Base-by-base conservation (phyloP, 805 yeast genomes). In the Starmerella vitae region DNA sequence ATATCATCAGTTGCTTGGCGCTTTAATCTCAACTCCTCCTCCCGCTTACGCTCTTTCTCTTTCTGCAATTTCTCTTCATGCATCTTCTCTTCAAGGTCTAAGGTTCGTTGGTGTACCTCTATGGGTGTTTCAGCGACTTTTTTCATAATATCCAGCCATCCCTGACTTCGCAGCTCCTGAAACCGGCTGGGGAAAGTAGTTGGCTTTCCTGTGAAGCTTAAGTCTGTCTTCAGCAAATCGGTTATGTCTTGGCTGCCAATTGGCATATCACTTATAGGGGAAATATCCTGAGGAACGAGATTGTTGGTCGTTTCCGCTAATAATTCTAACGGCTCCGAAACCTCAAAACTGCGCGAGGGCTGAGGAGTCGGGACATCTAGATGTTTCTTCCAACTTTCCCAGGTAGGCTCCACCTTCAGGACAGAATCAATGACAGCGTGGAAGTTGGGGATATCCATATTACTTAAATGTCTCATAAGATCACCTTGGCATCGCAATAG, bases 301-400 rank as follows among this genome's bases (percentile, higher is more conserved):
- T 22, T 22, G 12, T 7, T 12, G 12, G 26, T 22, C 26, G 7
- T 12, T 8, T 7, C 7, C 26, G 26, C 7, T 12, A 22, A 12
- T 22, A 8, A 7, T 8, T 7, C 10, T 22, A 22, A 12, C 12
- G 26, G 12, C 12, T 22, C 26, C 7, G 26, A 12, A 22, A 12
- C 12, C 12, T 7, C 12, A 22, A 22, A 12, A 8, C 10, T 7
- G 26, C 12, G 26, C 12, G 26, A 8, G 26, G 26, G 12, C 26
- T 22, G 10, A 22, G 26, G 26, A 22, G 7, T 8, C 26, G 26
- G 26, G 12, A 22, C 12, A n/a, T n/a, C n/a, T 12, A 22, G 12
- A 22, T 22, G 35, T 7, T 35, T 13, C 15, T 39, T 39, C 42
- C 42, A 39, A 7, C 17, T 9, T 4, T 5, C 19, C 42, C 42